phyloP scores from a whole-genome alignment of 83 land plant species.

The Picea mariana region DNA sequence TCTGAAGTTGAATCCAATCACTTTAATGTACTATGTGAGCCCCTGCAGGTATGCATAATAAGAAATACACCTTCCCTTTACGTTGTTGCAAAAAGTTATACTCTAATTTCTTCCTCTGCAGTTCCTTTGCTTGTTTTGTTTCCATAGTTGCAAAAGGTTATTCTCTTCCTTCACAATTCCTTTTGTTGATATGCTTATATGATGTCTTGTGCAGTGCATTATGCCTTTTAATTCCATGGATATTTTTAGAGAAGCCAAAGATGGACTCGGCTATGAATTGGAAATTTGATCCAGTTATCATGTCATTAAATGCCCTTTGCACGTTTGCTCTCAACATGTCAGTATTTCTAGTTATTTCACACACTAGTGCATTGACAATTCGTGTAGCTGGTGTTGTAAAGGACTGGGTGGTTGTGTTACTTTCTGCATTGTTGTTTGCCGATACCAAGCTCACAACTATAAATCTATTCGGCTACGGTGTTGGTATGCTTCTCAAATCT shows the following conservation, averaged over 20 bases:
- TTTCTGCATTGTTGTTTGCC: constrained; percentile 85
- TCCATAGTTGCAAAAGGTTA: constrained; percentile 1
- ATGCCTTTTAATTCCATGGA: constrained; percentile 94
- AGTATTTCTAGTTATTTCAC: no score
- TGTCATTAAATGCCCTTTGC: constrained; percentile 84
- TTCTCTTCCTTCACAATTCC: background rate
- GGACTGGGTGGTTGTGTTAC: no score
- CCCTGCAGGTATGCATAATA: constrained; percentile 81
- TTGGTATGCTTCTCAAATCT: constrained; percentile 59
- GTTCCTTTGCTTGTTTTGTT: background rate
- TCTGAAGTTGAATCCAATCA: constrained; percentile 78
- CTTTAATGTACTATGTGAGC: constrained; percentile 95
- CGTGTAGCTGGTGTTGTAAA: no score
- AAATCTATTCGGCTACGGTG: constrained; percentile 81
- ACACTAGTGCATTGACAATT: no score
- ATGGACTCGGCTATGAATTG: constrained; percentile 75
- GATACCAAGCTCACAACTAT: constrained; percentile 86
- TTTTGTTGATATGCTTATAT: background rate
- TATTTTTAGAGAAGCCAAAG: constrained; percentile 91
- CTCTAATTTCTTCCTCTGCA: constrained; percentile 1
- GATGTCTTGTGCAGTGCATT: constrained; percentile 71
- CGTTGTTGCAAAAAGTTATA: background rate
- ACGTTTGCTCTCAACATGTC: constrained; percentile 94
- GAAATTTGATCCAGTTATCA: constrained; percentile 70
- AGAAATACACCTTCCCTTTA: background rate